These are phyloP conservation scores for Boletus barrowsii DNA, from an alignment of 768 basidiomycete species.

Conservation along the genomic window DNA sequence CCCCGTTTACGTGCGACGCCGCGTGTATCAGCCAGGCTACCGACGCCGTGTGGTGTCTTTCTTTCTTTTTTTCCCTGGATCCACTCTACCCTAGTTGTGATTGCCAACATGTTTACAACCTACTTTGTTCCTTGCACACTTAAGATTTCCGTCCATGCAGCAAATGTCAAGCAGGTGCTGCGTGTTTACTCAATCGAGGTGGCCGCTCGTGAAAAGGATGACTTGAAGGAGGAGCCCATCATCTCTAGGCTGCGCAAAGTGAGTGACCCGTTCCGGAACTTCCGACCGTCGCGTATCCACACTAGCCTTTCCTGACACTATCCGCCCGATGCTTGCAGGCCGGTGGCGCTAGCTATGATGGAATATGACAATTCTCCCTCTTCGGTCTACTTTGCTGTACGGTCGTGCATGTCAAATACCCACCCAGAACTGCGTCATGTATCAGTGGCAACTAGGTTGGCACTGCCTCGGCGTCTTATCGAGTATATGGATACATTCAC, in stretches of 20 bases:
- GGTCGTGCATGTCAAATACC: slow-evolving; percentile 11
- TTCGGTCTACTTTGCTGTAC: slow-evolving; percentile 13
- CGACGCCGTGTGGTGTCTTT: slow-evolving; percentile 6
- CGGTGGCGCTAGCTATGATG: slow-evolving; percentile 87
- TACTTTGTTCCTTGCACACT: slow-evolving; percentile 17
- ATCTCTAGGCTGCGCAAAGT: slow-evolving; percentile 80
- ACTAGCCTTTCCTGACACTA: slow-evolving; percentile 17
- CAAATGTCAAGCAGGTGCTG: slow-evolving; percentile 82
- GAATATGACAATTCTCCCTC: slow-evolving; percentile 47
- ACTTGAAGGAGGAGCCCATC: slow-evolving; percentile 86
- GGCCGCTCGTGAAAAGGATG: slow-evolving; percentile 75
- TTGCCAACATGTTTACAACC: slow-evolving; percentile 26
- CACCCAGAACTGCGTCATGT: slow-evolving; percentile 15
- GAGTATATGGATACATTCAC: slow-evolving; percentile 2
- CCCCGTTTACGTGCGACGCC: slow-evolving; percentile 14
- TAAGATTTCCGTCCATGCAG: slow-evolving; percentile 88
- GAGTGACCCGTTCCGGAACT: slow-evolving; percentile 22
- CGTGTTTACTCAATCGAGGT: slow-evolving; percentile 85
- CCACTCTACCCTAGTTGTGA: slow-evolving; percentile 23
- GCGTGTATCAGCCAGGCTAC: slow-evolving; percentile 16
- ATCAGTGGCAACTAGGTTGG: slow-evolving; percentile 22
- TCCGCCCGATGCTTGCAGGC: slow-evolving; percentile 45
- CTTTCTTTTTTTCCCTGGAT: slow-evolving; percentile 3
- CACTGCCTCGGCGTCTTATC: slow-evolving; percentile 16
- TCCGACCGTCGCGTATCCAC: not conserved